These are phyloP conservation scores for Salix caprea DNA, from an alignment of 345 rosid species.

Conservation along the genomic window DNA sequence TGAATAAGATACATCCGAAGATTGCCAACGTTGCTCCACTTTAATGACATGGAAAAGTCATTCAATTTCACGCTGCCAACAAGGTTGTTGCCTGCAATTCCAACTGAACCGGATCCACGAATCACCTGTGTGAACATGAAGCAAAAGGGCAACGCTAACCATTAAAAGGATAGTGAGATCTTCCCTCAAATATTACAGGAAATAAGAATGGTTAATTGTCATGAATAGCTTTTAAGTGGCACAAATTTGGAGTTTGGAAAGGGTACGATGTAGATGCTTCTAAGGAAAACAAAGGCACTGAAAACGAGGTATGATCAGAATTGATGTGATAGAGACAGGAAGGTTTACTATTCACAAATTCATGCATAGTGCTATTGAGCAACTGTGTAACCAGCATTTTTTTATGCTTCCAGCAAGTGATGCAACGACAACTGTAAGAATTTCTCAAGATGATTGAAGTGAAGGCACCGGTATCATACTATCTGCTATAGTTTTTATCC, in stretches of 20 bases:
- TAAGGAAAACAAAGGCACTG: no score
- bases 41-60: conserved; percentile 70
- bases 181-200: background rate
- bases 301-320: no score
- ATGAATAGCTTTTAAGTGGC: background rate
- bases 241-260: background rate
- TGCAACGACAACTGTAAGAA: no score
- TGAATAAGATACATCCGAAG: conserved; percentile 68
- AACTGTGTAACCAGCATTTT: no score
- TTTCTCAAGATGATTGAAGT: no score
- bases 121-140: conserved; percentile 46
- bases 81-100: conserved; percentile 68
- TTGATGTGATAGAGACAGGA: no score
- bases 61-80: conserved; percentile 68
- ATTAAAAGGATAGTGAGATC: background rate
- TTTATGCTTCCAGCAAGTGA: no score
- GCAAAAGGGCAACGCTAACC: background rate
- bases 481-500: no score
- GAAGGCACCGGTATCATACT: no score
- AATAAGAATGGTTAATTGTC: background rate
- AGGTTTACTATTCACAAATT: no score
- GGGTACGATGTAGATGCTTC: no score
- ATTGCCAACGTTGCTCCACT: conserved; percentile 89
- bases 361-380: no score
- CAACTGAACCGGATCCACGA: conserved; percentile 63